Evolutionary conservation across 75 land plant genomes (phyloP).

Genomic region (Picea glauca): DNA sequence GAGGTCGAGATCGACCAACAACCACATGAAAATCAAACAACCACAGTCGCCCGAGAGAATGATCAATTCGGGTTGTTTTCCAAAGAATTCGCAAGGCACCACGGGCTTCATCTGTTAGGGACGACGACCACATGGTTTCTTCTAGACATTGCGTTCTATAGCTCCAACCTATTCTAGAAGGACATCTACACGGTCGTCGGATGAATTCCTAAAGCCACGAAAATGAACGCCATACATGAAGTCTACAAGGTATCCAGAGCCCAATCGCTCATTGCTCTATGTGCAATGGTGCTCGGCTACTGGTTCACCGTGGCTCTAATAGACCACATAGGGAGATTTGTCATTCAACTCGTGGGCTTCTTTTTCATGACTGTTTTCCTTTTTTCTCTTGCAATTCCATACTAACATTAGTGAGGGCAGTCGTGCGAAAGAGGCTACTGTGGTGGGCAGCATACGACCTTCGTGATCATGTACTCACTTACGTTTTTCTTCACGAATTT

Average conservation of each 20-base stretch:
- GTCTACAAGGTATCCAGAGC: constrained; percentile 39
- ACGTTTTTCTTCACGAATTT: constrained; percentile 29
- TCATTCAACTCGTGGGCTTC: constrained; percentile 29
- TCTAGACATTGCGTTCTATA: constrained; percentile 46
- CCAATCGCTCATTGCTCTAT: constrained; percentile 58
- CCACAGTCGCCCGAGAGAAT: no score
- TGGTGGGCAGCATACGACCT: constrained; percentile 14
- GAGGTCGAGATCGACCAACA: no score
- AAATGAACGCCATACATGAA: constrained; percentile 55
- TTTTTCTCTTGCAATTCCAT: constrained; percentile 23
- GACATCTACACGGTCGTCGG: constrained; percentile 47
- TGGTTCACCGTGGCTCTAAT: constrained; percentile 53
- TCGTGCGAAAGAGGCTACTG: no score
- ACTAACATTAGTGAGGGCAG: constrained; percentile 14
- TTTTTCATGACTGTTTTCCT: constrained; percentile 22
- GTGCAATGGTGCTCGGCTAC: constrained; percentile 63
- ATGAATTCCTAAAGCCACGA: constrained; percentile 19
- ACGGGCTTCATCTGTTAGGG: constrained; percentile 19
- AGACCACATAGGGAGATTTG: constrained; percentile 21
- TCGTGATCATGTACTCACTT: constrained; percentile 21
- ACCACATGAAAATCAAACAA: no score
- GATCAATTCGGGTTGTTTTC: no score
- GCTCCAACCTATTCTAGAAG: constrained; percentile 46
- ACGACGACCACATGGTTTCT: constrained; percentile 42
- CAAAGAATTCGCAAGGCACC: constrained; percentile 14